Evolutionary conservation across 1,284 basidiomycete genomes (phyloP).

Genomic region (Schizophyllum amplum): DNA sequence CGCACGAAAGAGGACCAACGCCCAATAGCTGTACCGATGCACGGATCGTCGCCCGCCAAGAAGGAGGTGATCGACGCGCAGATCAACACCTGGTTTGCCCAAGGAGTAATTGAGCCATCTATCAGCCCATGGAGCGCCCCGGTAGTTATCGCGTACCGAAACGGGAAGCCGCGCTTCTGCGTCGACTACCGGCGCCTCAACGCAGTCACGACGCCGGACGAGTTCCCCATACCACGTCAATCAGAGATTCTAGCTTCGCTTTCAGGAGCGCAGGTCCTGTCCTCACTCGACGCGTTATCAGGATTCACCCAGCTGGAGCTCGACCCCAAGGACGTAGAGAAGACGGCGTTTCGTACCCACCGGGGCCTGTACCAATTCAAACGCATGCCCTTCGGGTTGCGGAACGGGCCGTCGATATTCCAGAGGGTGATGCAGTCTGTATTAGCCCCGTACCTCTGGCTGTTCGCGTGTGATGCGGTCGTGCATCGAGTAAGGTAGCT

Average conservation of each 20-base stretch:
- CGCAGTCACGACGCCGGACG: slow-evolving; percentile 16
- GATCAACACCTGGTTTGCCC: background rate
- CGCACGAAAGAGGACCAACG: slow-evolving; percentile 9
- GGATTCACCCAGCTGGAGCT: slow-evolving; percentile 10
- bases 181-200: slow-evolving; percentile 20
- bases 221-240: slow-evolving; percentile 21
- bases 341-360: slow-evolving; percentile 24
- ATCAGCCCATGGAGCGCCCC: background rate
- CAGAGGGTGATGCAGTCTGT: slow-evolving; percentile 25
- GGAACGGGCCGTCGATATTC: slow-evolving; percentile 25
- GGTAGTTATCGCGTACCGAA: background rate
- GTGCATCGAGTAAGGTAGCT: too few relatives aligned
- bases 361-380: slow-evolving; percentile 23
- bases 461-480: too few relatives aligned
- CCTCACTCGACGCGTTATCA: slow-evolving; percentile 7
- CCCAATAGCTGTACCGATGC: slow-evolving; percentile 17
- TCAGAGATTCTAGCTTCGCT: slow-evolving; percentile 17
- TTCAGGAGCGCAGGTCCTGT: slow-evolving; percentile 16
- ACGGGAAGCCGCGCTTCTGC: slow-evolving; percentile 4
- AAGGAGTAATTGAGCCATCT: background rate
- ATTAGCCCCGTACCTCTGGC: slow-evolving; percentile 22
- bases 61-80: too few relatives aligned
- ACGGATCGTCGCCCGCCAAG: slow-evolving; percentile 17
- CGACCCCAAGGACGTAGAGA: slow-evolving; percentile 8
- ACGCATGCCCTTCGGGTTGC: slow-evolving; percentile 26